Evolutionary conservation across 1,284 basidiomycete species (phyloP), one percentile per base, ranked within the genome.

Genomic region (Rugosomyces carneus): DNA sequence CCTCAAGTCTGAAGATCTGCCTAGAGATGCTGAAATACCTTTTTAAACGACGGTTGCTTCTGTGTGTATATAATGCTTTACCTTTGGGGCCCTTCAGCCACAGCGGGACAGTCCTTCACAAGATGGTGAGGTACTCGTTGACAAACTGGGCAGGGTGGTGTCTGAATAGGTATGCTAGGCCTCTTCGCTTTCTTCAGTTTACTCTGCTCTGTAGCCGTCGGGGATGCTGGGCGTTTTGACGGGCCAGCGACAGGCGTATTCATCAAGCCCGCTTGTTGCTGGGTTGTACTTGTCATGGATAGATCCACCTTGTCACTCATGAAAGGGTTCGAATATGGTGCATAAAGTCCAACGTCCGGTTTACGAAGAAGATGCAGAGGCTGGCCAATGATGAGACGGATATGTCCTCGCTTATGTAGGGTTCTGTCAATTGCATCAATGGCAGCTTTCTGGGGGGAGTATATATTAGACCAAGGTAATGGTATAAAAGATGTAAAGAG

Each of bases 401-500:
- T 60, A 40, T 79, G 68, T 3, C 80, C 79, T 8, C 81, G 75
- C 42, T 64, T 56, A 49, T 69, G 58, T 13, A 89, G 65, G 0
- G 76, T 70, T 52, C 78, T 69, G 48, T 88, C 84, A 52, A 89
- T 87, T 2, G 76, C 75, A 34, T 66, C 64, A 41, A 89, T 74
- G 8, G 85, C 84, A 37, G 71, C 74, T 53, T 61, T 67, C 84
- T 87, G 52, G n/a, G 40, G 19, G 36, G 15, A 50, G 45, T 36
- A 32, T 31, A 16, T 41, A 44, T 56, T 13, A 55, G 26, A 39
- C 35, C 32, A n/a, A 15, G 20, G 47, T 36, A 42, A 39, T 42
- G 47, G 3, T 21, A 3, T 45, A 11, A 26, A 45, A 37, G 31
- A 61, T 29, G 13, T 2, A 29, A 23, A 4, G 21, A 72, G 49